Evolutionary conservation across 306 rosid species (phyloP).

Genomic region (Senna tora): DNA sequence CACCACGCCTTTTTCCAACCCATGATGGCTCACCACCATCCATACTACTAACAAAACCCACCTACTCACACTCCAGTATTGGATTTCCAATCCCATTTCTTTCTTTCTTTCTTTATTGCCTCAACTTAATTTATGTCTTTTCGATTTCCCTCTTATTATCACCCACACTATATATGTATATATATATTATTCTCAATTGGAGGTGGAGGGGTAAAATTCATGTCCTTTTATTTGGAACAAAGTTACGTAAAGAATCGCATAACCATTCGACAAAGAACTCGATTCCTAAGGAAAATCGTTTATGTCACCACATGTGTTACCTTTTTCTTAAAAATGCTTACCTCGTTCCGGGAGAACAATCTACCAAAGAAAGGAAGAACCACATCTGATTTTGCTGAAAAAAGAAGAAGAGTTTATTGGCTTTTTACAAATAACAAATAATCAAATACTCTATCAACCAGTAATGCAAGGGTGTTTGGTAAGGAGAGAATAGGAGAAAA

Average conservation of each 20-base stretch:
- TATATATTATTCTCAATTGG: too few species aligned
- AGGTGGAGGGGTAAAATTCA: background rate
- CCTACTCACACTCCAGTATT: background rate
- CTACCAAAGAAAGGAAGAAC: slow-evolving; percentile 40
- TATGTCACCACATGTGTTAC: background rate
- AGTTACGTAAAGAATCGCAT: slow-evolving; percentile 53
- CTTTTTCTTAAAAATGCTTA: background rate
- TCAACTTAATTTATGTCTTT: background rate
- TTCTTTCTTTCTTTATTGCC: slow-evolving; percentile 12
- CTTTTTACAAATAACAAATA: too few species aligned
- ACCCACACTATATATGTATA: too few species aligned
- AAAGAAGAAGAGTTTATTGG: too few species aligned
- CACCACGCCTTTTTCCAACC: slow-evolving; percentile 43
- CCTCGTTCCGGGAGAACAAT: slow-evolving; percentile 17
- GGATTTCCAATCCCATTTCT: slow-evolving; percentile 43
- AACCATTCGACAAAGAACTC: slow-evolving; percentile 34
- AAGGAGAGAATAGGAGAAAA: too few species aligned
- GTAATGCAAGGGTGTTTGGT: too few species aligned
- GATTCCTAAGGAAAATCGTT: slow-evolving; percentile 42
- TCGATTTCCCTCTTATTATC: background rate
- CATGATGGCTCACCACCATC: slow-evolving; percentile 46
- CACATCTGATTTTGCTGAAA: too few species aligned
- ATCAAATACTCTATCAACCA: too few species aligned
- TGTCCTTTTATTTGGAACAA: slow-evolving; percentile 35
- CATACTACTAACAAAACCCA: slow-evolving; percentile 51